Conservation (phyloP, 768 basidiomycete genomes). For the Trametes punicea region DNA sequence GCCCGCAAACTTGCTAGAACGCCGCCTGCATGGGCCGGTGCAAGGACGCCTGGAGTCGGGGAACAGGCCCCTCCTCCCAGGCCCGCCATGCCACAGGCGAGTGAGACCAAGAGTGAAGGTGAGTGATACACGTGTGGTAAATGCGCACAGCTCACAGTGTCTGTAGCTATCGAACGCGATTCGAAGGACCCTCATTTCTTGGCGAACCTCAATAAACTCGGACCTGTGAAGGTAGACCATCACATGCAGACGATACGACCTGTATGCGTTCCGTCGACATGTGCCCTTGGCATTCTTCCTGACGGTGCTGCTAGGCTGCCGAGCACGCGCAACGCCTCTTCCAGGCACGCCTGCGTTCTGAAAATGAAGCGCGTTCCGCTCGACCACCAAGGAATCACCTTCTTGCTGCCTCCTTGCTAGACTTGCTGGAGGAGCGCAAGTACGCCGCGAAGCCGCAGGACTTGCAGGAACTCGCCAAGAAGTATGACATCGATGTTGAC, state of each 20-base stretch:
- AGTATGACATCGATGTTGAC: conserved; percentile 52
- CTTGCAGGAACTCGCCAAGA: conserved; percentile 47
- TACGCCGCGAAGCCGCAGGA: conserved; percentile 37
- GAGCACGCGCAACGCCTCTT: conserved; percentile 44
- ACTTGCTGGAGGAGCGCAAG: conserved; percentile 65
- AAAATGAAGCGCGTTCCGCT: conserved; percentile 46
- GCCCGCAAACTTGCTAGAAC: conserved; percentile 51
- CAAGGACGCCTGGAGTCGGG: conserved; percentile 32
- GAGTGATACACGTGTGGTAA: not conserved
- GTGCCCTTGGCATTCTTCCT: not conserved
- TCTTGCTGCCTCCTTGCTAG: conserved; percentile 47
- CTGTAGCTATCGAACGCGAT: conserved; percentile 57
- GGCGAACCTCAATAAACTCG: conserved; percentile 59
- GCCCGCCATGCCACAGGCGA: conserved; percentile 36
- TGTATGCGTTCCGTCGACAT: conserved; percentile 33
- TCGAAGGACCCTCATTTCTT: conserved; percentile 71
- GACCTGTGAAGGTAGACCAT: conserved; percentile 69
- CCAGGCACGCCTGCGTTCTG: conserved; percentile 51
- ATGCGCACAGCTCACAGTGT: not conserved
- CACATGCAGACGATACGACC: conserved; percentile 48
- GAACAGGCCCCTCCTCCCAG: conserved; percentile 16
- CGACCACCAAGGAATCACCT: conserved; percentile 49
- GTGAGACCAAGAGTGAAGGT: conserved; percentile 53
- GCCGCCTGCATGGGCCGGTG: conserved; percentile 47
- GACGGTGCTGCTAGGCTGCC: conserved; percentile 18